Conservation (phyloP, 768 basidiomycete genomes). For the Cystofilobasidium capitatum region DNA sequence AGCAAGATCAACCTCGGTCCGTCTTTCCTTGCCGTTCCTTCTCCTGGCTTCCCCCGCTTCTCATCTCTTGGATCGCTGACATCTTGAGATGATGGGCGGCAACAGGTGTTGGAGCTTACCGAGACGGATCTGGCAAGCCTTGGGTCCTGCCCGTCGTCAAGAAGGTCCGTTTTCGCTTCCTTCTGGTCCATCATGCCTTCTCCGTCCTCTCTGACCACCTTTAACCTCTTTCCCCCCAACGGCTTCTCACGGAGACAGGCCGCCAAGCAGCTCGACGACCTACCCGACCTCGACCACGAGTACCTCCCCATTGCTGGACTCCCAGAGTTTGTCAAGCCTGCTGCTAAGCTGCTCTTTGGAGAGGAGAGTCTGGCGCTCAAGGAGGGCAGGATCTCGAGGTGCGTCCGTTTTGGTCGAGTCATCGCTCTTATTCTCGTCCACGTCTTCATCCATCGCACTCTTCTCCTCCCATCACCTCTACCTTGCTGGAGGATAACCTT, state of each 20-base stretch:
- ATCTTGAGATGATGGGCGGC: neutral
- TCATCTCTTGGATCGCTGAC: neutral
- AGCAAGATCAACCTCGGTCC: constrained; percentile 76
- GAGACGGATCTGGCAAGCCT: constrained; percentile 75
- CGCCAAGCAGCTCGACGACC: constrained; percentile 36
- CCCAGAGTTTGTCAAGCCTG: constrained; percentile 67
- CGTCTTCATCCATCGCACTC: neutral
- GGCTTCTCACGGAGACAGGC: constrained; percentile 3
- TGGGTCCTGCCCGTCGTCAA: constrained; percentile 88
- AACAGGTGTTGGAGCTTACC: constrained; percentile 66
- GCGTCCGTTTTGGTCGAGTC: neutral
- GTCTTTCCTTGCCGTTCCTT: neutral
- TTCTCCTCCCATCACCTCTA: neutral
- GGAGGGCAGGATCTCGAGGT: constrained; percentile 58
- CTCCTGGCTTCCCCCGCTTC: neutral
- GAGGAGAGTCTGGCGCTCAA: constrained; percentile 57
- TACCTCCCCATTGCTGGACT: constrained; percentile 86
- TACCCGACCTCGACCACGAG: constrained; percentile 64
- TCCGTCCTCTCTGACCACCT: neutral
- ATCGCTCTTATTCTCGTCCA: neutral
- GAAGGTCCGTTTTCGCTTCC: constrained; percentile 48
- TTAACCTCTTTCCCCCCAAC: neutral
- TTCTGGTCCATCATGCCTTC: neutral
- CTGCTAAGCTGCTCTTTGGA: constrained; percentile 74
- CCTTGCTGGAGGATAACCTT: neutral